Evolutionary conservation across 345 rosid species (phyloP), one percentile per base, ranked within the genome.

Genomic region (Isatis tinctoria): DNA sequence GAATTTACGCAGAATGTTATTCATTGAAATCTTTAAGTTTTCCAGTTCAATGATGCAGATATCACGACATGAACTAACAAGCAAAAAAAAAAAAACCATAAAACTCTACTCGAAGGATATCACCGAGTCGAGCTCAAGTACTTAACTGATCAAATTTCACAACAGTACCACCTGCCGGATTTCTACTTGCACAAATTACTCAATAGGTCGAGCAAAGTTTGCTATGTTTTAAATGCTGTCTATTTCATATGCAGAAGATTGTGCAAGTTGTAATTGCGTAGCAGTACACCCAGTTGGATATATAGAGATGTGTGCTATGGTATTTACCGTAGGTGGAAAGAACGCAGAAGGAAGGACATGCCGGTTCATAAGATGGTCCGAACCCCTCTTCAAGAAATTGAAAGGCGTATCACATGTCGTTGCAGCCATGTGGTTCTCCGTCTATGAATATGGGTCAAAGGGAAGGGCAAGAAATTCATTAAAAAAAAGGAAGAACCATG

Each of bases 281-380:
- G 51, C 43, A 64, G 52, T 17, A 64, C 39, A 62, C 37, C 47
- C 11, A 18, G 27, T 43, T 24, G 14, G 33, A 33, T 28, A 30
- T 14, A 64, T 22, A 33, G 60, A 20, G 73, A 71, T 70, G 63
- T 28, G 10, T 56, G 60, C 40, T 64, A 30, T 14, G 35, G 26
- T 16, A 44, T 36, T 35, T 36, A 36, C 40, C 40, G 10, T 83
- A 58, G 76, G 64, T 41, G 84, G 77, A 79, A 83, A 77, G 83
- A 74, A 84, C 26, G 78, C 36, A 54, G 91, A 83, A 72, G 77
- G 73, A 71, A 40, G 18, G 63, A 4, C 69, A 47, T 85, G 87
- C 82, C 83, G 81, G 59, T 77, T 82, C 35, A 72, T 64, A 22
- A 86, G 82, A 57, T 83, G 84, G 64, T 89, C 96, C 10, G 90